Conservation (phyloP, 805 yeast genomes). For the Lipomyces starkeyi region DNA sequence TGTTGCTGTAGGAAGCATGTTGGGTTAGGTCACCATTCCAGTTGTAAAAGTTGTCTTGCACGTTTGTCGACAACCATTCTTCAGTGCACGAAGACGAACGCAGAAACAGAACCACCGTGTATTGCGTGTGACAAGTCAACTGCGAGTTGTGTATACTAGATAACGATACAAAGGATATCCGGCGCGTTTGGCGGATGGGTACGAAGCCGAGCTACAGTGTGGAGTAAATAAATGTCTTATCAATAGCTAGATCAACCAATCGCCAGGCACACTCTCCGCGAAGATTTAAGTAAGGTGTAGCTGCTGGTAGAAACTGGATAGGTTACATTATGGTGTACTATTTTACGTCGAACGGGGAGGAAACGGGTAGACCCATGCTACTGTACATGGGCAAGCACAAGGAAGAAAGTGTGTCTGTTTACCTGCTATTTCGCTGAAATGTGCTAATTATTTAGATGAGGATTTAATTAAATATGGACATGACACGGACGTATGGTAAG, state of each 20-base stretch:
- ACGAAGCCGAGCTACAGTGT: neutral
- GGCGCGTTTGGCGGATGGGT: neutral
- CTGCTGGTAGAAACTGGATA: neutral
- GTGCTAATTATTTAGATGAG: slow-evolving; percentile 50
- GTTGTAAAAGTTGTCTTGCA: too few species aligned
- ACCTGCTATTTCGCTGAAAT: neutral
- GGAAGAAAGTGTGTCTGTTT: slow-evolving; percentile 56
- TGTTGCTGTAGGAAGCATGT: too few species aligned
- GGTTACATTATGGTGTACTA: slow-evolving; percentile 52
- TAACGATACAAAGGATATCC: neutral
- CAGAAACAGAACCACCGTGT: neutral
- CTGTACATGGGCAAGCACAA: slow-evolving; percentile 78
- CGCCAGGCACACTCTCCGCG: neutral
- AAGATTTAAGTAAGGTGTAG: neutral
- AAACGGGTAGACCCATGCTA: slow-evolving; percentile 46
- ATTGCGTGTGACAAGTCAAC: neutral
- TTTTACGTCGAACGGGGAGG: slow-evolving; percentile 49
- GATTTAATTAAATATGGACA: slow-evolving; percentile 65
- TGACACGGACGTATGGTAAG: slow-evolving; percentile 68
- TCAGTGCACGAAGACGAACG: neutral
- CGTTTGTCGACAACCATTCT: neutral
- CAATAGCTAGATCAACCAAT: neutral
- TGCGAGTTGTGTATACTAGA: neutral
- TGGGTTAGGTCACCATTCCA: too few species aligned
- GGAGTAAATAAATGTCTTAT: neutral